phyloP scores from a whole-genome alignment of 108 stramenopile genomes.

The Schizochytrium sp. region DNA sequence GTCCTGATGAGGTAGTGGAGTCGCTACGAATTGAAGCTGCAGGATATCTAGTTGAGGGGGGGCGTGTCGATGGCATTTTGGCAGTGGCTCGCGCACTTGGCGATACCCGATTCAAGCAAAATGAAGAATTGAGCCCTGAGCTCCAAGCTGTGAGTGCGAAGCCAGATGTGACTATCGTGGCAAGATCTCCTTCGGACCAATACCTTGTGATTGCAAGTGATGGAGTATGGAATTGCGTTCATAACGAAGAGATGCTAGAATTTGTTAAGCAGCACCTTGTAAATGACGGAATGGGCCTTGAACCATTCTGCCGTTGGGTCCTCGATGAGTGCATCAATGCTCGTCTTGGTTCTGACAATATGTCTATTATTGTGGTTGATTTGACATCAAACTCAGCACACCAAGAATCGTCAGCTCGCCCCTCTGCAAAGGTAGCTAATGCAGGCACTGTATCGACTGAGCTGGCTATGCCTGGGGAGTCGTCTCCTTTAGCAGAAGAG shows the following conservation, averaged over 20 bases:
- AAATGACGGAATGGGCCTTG: not conserved
- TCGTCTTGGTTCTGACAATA: not conserved
- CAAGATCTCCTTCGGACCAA: not conserved
- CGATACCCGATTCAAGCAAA: constrained; percentile 21
- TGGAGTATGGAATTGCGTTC: constrained; percentile 29
- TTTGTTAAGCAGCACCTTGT: constrained; percentile 10
- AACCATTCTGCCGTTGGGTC: not conserved
- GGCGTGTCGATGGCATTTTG: constrained; percentile 9
- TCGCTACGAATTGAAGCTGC: constrained; percentile 8
- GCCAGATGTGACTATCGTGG: constrained; percentile 6
- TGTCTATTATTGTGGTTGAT: not conserved
- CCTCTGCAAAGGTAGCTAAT: not conserved
- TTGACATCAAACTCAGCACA: not conserved
- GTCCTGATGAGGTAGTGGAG: not conserved
- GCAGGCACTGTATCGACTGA: not conserved
- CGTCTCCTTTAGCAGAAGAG: no score
- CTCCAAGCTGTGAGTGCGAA: constrained; percentile 14
- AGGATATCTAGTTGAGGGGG: not conserved
- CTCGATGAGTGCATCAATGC: not conserved
- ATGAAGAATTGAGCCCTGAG: constrained; percentile 16
- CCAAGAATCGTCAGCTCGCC: not conserved
- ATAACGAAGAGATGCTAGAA: not conserved
- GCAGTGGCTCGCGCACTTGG: constrained; percentile 34
- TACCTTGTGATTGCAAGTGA: constrained; percentile 32
- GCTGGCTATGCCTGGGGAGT: no score